Percentiles rank a stretch among this genome's conserved stretches.
Conservation (phyloP, 768 basidiomycete species). For the Lactarius quietus region DNA sequence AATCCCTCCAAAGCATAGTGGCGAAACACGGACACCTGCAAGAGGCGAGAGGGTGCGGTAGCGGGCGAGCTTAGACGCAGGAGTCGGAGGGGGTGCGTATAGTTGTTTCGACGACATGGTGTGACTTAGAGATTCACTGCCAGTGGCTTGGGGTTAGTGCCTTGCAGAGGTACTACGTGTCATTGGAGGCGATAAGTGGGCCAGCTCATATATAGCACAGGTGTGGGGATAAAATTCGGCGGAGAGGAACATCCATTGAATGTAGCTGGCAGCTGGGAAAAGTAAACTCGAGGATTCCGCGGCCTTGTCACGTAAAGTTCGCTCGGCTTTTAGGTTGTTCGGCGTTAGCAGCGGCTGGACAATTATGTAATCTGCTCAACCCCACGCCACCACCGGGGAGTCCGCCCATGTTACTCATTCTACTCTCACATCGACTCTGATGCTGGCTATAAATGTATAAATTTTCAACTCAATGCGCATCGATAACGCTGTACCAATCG, state of each 20-base stretch:
- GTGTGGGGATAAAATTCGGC: not conserved
- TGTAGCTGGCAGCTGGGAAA: no score
- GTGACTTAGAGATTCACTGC: no score
- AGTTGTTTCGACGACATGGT: not conserved
- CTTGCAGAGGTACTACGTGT: not conserved
- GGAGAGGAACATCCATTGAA: not conserved
- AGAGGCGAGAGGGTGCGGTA: constrained; percentile 35
- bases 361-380: no score
- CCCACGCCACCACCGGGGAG: no score
- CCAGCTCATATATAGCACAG: not conserved
- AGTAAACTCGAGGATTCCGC: no score
- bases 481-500: not conserved
- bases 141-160: not conserved
- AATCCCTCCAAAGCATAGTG: constrained; percentile 38
- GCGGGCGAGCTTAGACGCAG: constrained; percentile 30
- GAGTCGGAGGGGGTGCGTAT: constrained; percentile 18
- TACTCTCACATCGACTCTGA: no score
- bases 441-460: not conserved
- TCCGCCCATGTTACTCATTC: no score
- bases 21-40: constrained; percentile 39
- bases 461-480: not conserved
- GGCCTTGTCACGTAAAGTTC: no score
- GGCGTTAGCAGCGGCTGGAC: no score
- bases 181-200: not conserved
- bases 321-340: no score